A percentile compares a stretch with the other conserved stretches of the same genome.
Evolutionary conservation across 768 basidiomycete genomes (phyloP).

Genomic region (Auriscalpium orientale): DNA sequence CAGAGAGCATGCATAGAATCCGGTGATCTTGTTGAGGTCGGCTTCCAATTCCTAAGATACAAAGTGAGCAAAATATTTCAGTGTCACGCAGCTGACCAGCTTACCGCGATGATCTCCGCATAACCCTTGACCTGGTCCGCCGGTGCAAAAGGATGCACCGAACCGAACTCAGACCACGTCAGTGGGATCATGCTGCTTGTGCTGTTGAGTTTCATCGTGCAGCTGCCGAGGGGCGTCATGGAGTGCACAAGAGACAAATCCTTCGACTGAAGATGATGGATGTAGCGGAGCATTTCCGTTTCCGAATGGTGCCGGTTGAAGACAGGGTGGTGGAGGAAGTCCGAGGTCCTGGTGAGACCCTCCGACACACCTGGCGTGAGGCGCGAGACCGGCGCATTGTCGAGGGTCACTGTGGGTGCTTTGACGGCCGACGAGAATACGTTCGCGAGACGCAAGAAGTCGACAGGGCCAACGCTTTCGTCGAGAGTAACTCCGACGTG

Average conservation of each 20-base stretch:
- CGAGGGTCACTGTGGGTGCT: conserved; percentile 35
- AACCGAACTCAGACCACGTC: conserved; percentile 88
- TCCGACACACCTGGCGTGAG: conserved; percentile 45
- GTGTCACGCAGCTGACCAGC: background rate
- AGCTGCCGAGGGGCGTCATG: conserved; percentile 94
- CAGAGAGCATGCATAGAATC: conserved; percentile 93
- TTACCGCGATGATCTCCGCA: conserved; percentile 66
- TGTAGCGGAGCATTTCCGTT: conserved; percentile 97
- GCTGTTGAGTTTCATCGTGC: conserved; percentile 98
- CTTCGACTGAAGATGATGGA: conserved; percentile 88
- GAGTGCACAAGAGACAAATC: conserved; percentile 92
- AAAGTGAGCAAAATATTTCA: background rate
- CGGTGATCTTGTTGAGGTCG: conserved; percentile 90
- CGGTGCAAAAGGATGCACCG: conserved; percentile 91
- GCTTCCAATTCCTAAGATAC: conserved; percentile 73
- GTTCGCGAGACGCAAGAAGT: conserved; percentile 71
- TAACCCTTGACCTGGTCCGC: conserved; percentile 87
- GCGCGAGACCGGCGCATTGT: conserved; percentile 34
- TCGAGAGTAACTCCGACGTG: conserved; percentile 88
- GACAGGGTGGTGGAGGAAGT: conserved; percentile 78
- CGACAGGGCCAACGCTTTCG: conserved; percentile 74
- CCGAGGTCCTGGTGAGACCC: conserved; percentile 49
- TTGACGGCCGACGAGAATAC: conserved; percentile 70
- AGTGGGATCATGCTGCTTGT: conserved; percentile 97
- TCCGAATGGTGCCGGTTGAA: conserved; percentile 98